A percentile compares a stretch with the other conserved stretches of the same genome.
Evolutionary conservation across 2,329 filamentous ascomycete genomes (phyloP).

Genomic region (Onygenales sp.): DNA sequence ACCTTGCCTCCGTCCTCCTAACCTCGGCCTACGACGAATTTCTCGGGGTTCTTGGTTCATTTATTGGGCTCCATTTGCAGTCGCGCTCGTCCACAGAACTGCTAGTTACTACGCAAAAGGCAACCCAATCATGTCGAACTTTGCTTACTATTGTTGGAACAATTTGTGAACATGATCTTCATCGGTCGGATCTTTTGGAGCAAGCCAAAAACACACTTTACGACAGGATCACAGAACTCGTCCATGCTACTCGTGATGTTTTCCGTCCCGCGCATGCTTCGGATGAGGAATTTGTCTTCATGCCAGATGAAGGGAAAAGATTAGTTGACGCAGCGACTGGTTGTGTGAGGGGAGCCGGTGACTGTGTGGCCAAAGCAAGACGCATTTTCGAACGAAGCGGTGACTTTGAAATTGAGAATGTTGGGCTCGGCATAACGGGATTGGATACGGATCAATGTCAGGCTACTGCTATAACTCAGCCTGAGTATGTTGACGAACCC

Average conservation of each 20-base stretch:
- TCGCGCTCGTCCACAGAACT: constrained; percentile 84
- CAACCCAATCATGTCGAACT: constrained; percentile 69
- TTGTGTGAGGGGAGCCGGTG: constrained; percentile 82
- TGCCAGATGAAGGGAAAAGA: constrained; percentile 67
- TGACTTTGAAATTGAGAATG: constrained; percentile 69
- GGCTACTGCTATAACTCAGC: not conserved
- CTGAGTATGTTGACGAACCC: not conserved
- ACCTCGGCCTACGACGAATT: constrained; percentile 77
- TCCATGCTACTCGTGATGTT: constrained; percentile 70
- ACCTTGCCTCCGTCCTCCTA: constrained; percentile 75
- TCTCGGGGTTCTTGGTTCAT: constrained; percentile 80
- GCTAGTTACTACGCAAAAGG: constrained; percentile 70
- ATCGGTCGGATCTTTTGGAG: constrained; percentile 57
- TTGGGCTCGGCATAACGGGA: constrained; percentile 41
- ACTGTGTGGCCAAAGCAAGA: constrained; percentile 81
- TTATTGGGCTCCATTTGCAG: constrained; percentile 87
- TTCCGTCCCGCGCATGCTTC: constrained; percentile 59
- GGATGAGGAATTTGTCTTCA: constrained; percentile 65
- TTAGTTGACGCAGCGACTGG: constrained; percentile 71
- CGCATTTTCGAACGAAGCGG: constrained; percentile 78
- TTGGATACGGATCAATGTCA: constrained; percentile 2
- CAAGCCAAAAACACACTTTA: constrained; percentile 68
- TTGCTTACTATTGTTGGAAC: constrained; percentile 72
- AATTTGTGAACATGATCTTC: constrained; percentile 67
- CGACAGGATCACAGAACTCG: constrained; percentile 67